phyloP scores from a whole-genome alignment of 495 filamentous ascomycete species.

The Penicillium longicatenatum region DNA sequence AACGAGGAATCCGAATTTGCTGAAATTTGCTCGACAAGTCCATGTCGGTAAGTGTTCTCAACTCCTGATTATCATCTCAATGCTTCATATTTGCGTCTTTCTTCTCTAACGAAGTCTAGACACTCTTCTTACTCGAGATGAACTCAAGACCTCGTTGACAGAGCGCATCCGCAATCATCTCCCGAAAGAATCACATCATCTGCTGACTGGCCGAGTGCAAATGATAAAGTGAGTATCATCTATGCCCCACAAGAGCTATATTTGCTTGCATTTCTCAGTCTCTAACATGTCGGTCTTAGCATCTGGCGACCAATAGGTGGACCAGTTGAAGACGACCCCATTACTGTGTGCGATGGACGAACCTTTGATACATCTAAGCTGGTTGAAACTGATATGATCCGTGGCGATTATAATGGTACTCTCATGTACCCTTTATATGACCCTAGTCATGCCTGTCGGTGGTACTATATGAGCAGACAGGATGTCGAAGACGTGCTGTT shows the following conservation, averaged over 20 bases:
- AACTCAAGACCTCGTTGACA: constrained; percentile 10
- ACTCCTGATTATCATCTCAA: neutral
- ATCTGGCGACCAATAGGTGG: constrained; percentile 31
- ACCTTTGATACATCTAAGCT: constrained; percentile 25
- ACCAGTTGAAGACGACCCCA: constrained; percentile 30
- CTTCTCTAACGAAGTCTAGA: neutral
- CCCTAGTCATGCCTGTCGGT: constrained; percentile 14
- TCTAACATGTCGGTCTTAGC: constrained; percentile 15
- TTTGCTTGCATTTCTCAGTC: neutral
- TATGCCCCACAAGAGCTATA: neutral
- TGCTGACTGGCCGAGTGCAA: constrained; percentile 14
- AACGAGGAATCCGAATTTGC: constrained; percentile 15
- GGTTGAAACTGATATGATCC: constrained; percentile 16
- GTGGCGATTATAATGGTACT: constrained; percentile 23
- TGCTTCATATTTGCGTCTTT: neutral
- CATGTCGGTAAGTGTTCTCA: constrained; percentile 23
- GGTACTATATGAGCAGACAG: constrained; percentile 36
- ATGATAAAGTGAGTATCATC: constrained; percentile 20
- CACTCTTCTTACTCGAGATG: constrained; percentile 16
- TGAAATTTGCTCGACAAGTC: constrained; percentile 7
- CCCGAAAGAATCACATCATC: constrained; percentile 9
- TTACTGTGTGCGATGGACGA: constrained; percentile 35
- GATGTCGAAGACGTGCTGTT: constrained; percentile 28
- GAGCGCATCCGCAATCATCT: constrained; percentile 16
- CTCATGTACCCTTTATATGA: constrained; percentile 26